Evolutionary conservation across 345 rosid species (phyloP), one percentile per base, ranked within the genome.

Genomic region (Salix koriyanagi): DNA sequence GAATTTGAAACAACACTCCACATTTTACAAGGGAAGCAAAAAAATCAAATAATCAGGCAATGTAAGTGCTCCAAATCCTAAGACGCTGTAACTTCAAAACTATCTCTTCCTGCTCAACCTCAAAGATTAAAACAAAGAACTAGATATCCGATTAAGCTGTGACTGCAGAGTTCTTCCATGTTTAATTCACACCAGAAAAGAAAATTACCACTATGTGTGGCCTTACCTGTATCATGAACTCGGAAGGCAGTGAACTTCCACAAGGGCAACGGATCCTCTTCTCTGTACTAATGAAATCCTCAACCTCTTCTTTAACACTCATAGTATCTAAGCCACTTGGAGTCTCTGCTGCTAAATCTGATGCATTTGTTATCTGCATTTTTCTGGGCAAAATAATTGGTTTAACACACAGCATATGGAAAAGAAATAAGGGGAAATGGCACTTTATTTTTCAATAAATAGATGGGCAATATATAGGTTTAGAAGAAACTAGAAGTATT

Each of bases 221-320:
- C 32, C 73, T 76, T 66, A 85, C 88, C 88, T 82, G 77, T 72
- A 83, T 74, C 84, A 80, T 80, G 14, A 60, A 61, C 32, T 75
- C 81, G 23, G 65, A 78, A 48, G 28, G 74, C 72, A 73, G 67
- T 66, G 80, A 37, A 56, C 44, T 80, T 34, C 82, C 84, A 70
- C 88, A 85, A 16, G 82, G 88, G 54, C 88, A 85, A 71, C 76
- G 76, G 34, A 83, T 44, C 62, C 32, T 79, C 30, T 9, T 54
- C 67, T 36, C 74, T 13, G 68, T 39, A 48, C 11, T 11, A 69
- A 54, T 61, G 50, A 52, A 72, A 52, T 78, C 76, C 70, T 72
- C 82, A 52, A 56, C 69, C 60, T 75, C 85, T 34, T 21, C 81
- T 73, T 67, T 78, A 26, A 36, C 69, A 62, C 61, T 58, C 56